Percentiles rank a stretch among this genome's conserved stretches.
phyloP scores from a whole-genome alignment of 805 yeast species.

The Ogataea parapolymorpha region DNA sequence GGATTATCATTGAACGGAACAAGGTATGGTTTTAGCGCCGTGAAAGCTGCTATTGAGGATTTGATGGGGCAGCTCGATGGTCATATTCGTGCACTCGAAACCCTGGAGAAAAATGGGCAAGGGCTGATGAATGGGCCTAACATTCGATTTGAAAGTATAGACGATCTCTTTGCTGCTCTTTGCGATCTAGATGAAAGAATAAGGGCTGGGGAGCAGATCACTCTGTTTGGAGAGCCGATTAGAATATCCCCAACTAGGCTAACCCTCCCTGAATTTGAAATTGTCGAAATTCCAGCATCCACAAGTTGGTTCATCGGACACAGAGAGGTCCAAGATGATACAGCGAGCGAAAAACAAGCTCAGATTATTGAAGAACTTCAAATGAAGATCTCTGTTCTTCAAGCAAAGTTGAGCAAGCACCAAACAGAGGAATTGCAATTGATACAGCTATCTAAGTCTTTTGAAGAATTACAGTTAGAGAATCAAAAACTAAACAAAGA shows the following conservation, averaged over 20 bases:
- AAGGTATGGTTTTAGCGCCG: not conserved
- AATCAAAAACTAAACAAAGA: constrained; percentile 19
- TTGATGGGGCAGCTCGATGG: not conserved
- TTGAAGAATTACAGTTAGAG: constrained; percentile 25
- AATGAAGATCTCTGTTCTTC: constrained; percentile 43
- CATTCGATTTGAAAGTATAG: not conserved
- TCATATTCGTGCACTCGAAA: constrained; percentile 1
- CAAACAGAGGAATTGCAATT: constrained; percentile 31
- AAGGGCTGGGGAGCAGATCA: constrained; percentile 4
- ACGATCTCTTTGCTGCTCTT: not conserved
- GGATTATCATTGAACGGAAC: constrained; percentile 8
- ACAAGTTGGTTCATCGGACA: not conserved
- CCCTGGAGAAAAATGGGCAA: not conserved
- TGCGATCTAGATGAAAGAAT: not conserved
- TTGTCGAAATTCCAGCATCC: not conserved
- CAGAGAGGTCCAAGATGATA: not conserved
- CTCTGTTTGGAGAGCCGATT: not conserved
- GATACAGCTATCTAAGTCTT: constrained; percentile 16
- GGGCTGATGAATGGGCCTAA: constrained; percentile 5
- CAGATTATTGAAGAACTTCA: constrained; percentile 37
- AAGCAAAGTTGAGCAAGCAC: constrained; percentile 39
- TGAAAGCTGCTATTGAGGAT: not conserved
- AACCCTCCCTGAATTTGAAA: not conserved
- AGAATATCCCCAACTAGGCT: not conserved
- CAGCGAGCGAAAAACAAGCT: not conserved